Evolutionary conservation across 2,329 filamentous ascomycete genomes (phyloP).

Genomic region (Fusarium anthophilum): DNA sequence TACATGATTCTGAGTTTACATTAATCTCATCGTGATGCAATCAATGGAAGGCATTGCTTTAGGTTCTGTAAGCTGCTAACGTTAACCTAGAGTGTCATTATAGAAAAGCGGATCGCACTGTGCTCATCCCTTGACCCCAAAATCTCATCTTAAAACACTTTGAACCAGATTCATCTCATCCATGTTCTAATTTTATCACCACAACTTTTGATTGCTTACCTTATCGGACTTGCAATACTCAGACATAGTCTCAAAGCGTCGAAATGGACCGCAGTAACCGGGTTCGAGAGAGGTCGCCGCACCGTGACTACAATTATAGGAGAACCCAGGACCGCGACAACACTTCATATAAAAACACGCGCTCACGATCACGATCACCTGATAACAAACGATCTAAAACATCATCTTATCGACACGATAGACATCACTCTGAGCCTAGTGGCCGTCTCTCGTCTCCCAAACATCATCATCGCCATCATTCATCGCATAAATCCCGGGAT

Average conservation of each 20-base stretch:
- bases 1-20: background rate
- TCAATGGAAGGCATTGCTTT: background rate
- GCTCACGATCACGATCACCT: constrained; percentile 40
- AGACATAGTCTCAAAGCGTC: background rate
- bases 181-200: background rate
- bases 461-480: constrained; percentile 29
- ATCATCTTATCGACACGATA: constrained; percentile 26
- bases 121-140: constrained; percentile 31
- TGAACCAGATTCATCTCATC: constrained; percentile 9
- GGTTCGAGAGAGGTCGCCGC: constrained; percentile 34
- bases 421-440: constrained; percentile 22
- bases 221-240: background rate
- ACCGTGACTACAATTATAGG: constrained; percentile 31
- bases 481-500: constrained; percentile 38
- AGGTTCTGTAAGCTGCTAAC: background rate
- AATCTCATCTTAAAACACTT: constrained; percentile 25
- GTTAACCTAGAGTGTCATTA: background rate
- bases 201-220: background rate
- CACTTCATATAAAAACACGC: constrained; percentile 18
- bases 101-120: constrained; percentile 41
- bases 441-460: constrained; percentile 29
- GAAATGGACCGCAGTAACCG: constrained; percentile 29
- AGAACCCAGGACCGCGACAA: constrained; percentile 29
- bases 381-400: constrained; percentile 27
- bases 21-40: background rate